A percentile compares a stretch with the other conserved stretches of the same genome.
Conservation (phyloP, 495 filamentous ascomycete genomes). For the Tuber umbilicatum region DNA sequence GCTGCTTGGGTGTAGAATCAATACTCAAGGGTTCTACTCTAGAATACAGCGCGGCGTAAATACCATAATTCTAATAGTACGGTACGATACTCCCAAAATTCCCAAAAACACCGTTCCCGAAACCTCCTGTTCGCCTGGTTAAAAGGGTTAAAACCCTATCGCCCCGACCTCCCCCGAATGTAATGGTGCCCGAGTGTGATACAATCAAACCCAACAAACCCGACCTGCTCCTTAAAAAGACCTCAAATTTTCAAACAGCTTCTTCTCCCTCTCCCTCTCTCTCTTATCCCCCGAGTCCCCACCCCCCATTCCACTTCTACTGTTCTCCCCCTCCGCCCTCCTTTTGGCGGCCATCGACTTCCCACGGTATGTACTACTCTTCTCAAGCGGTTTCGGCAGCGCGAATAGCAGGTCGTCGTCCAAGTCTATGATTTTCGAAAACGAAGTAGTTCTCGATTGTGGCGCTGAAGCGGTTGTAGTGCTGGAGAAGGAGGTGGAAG, state of each 20-base stretch:
- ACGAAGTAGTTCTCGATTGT: constrained; percentile 23
- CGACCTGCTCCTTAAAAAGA: background rate
- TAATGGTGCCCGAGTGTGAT: background rate
- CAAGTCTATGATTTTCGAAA: constrained; percentile 13
- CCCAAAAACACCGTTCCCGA: background rate
- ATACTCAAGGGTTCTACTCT: background rate
- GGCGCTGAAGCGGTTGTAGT: background rate
- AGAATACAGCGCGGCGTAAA: background rate
- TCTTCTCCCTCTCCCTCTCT: background rate
- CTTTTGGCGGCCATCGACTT: constrained; percentile 22
- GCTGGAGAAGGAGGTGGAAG: constrained; percentile 2
- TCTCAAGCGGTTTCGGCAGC: constrained; percentile 2
- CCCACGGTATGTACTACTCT: constrained; percentile 16
- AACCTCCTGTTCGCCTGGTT: background rate
- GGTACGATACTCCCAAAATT: background rate
- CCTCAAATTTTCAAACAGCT: background rate
- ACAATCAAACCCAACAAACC: background rate
- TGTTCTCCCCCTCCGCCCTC: constrained; percentile 16
- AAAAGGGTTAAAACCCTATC: background rate
- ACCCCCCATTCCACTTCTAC: background rate
- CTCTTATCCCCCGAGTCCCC: background rate
- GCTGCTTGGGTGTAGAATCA: background rate
- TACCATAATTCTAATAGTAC: background rate
- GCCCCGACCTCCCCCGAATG: background rate
- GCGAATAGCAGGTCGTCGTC: constrained; percentile 5